Percentiles rank a stretch among this genome's conserved stretches.
phyloP scores from a whole-genome alignment of 257 asterid genomes.

The Primulina eburnea region DNA sequence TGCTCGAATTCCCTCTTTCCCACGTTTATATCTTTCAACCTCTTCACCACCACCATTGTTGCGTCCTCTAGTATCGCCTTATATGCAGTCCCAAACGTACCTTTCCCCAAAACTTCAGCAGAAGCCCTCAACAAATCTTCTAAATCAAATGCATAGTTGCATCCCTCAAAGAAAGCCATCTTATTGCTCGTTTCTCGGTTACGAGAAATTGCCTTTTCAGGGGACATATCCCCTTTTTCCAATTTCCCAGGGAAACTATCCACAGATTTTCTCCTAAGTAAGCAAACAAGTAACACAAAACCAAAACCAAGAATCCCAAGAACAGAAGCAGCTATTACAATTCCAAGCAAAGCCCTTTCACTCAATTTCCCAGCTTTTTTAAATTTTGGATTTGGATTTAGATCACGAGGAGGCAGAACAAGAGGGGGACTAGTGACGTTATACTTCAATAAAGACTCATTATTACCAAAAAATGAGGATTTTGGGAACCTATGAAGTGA shows the following conservation, averaged over 20 bases:
- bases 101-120: conserved; percentile 93
- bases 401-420: conserved; percentile 48
- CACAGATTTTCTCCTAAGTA: conserved; percentile 41
- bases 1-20: conserved; percentile 93
- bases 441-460: conserved; percentile 42
- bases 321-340: conserved; percentile 59
- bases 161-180: conserved; percentile 86
- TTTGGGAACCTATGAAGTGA: conserved; percentile 81
- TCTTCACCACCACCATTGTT: conserved; percentile 78
- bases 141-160: conserved; percentile 77
- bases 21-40: conserved; percentile 81
- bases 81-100: conserved; percentile 79
- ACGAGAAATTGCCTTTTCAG: conserved; percentile 70
- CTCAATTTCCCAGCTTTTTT: conserved; percentile 51
- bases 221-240: conserved; percentile 76
- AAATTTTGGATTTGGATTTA: conserved; percentile 30
- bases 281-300: conserved; percentile 61
- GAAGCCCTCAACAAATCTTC: conserved; percentile 97
- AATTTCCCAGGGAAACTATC: conserved; percentile 57
- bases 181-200: conserved; percentile 65
- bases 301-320: conserved; percentile 65
- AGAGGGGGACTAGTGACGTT: conserved; percentile 37
- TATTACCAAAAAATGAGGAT: conserved; percentile 60
- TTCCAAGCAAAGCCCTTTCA: conserved; percentile 69
- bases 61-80: conserved; percentile 87